Percentiles rank a stretch among this genome's conserved stretches.
These are phyloP conservation scores for Arachnopeziza araneosa DNA, from an alignment of 2,329 filamentous ascomycete genomes.

Conservation along the genomic window DNA sequence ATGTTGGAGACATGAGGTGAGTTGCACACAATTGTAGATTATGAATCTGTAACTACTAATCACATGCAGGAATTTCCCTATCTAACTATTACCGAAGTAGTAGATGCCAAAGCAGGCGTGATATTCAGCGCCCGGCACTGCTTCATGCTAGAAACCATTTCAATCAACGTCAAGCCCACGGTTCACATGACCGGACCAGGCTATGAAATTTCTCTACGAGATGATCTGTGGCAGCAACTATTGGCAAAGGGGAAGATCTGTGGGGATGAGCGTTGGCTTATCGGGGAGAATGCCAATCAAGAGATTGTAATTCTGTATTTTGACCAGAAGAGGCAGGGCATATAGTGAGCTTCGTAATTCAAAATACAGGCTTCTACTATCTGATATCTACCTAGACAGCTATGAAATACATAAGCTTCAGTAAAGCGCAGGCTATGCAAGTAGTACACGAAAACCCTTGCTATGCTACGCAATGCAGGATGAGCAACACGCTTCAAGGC, in stretches of 20 bases:
- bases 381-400: background rate
- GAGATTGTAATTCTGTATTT: conserved; percentile 51
- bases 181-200: conserved; percentile 27
- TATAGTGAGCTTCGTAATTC: background rate
- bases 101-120: conserved; percentile 41
- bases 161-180: conserved; percentile 37
- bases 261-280: conserved; percentile 56
- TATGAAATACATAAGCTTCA: background rate
- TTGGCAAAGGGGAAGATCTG: conserved; percentile 47
- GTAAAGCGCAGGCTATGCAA: background rate
- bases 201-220: conserved; percentile 37
- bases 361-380: no score
- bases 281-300: conserved; percentile 49
- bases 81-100: conserved; percentile 41
- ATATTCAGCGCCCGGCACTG: conserved; percentile 41
- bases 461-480: background rate
- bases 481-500: background rate
- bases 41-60: no score
- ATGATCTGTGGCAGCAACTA: conserved; percentile 43
- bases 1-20: conserved; percentile 46
- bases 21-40: conserved; percentile 32
- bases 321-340: conserved; percentile 4
- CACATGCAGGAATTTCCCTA: conserved; percentile 41
- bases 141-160: conserved; percentile 43
- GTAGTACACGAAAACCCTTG: background rate